Conservation (phyloP, 2,329 filamentous ascomycete species). For the Diaporthe vexans region DNA sequence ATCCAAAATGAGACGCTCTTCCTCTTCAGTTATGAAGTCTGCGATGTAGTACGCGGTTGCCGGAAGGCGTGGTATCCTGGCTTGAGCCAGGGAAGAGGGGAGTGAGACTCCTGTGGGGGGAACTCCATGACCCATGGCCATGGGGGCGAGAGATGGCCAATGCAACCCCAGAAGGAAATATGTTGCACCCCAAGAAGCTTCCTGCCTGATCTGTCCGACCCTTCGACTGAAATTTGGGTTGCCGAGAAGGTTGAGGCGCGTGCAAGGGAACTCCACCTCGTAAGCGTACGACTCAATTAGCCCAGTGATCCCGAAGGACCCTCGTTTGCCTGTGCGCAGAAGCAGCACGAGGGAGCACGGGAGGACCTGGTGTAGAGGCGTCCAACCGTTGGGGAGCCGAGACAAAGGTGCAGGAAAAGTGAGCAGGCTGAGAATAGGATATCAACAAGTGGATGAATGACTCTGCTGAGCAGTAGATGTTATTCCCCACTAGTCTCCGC, state of each 20-base stretch:
- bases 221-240: background rate
- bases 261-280: background rate
- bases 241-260: background rate
- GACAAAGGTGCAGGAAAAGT: background rate
- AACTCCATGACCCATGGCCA: conserved; percentile 37
- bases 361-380: background rate
- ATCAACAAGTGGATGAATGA: background rate
- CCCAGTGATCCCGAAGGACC: background rate
- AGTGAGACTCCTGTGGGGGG: conserved; percentile 49
- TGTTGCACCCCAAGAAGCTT: background rate
- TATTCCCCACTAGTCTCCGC: no score
- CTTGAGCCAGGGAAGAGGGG: conserved; percentile 64
- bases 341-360: background rate
- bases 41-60: conserved; percentile 85
- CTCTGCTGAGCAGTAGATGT: conserved; percentile 6
- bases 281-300: background rate
- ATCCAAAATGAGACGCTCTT: conserved; percentile 78
- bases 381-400: background rate
- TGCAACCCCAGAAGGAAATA: conserved; percentile 22
- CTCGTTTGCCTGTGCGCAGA: background rate
- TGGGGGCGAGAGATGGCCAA: conserved; percentile 30
- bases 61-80: conserved; percentile 69
- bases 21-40: conserved; percentile 82
- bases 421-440: conserved; percentile 16
- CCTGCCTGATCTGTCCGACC: background rate